phyloP scores from a whole-genome alignment of 2,329 filamentous ascomycete species.

The Graphilbum ipis-grandicollis region DNA sequence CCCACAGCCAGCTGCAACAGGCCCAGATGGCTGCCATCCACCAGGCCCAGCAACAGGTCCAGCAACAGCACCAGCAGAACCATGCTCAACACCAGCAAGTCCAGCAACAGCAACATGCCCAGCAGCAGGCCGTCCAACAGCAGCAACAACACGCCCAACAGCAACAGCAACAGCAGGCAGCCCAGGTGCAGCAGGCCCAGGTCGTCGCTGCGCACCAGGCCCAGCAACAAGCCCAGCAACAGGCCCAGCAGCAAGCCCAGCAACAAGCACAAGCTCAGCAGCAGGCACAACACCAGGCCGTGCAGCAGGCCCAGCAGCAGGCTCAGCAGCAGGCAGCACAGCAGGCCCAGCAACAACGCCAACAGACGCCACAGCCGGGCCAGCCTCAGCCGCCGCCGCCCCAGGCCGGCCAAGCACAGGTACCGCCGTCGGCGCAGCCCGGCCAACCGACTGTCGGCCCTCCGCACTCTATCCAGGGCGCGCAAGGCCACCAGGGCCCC shows the following conservation, averaged over 20 bases:
- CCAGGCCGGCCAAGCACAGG: constrained; percentile 15
- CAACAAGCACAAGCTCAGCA: constrained; percentile 23
- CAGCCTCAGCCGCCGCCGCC: constrained; percentile 17
- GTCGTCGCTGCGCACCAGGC: constrained; percentile 8
- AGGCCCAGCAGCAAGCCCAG: constrained; percentile 20
- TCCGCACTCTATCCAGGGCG: constrained; percentile 11
- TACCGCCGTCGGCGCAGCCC: constrained; percentile 16
- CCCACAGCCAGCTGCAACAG: neutral
- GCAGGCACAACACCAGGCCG: constrained; percentile 4
- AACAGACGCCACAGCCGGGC: constrained; percentile 22
- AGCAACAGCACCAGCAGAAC: constrained; percentile 14
- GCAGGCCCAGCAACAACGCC: constrained; percentile 15
- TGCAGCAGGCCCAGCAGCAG: constrained; percentile 9
- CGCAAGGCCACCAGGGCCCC: constrained; percentile 13
- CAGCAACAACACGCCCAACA: constrained; percentile 9
- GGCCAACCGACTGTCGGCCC: constrained; percentile 20
- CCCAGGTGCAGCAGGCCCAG: neutral
- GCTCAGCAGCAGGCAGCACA: constrained; percentile 14
- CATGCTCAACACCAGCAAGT: too few species aligned
- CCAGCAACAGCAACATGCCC: constrained; percentile 19
- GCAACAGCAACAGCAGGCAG: constrained; percentile 1
- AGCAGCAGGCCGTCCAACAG: constrained; percentile 17
- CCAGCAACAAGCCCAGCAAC: constrained; percentile 5
- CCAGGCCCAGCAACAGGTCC: constrained; percentile 9
- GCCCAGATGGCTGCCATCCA: neutral